These are phyloP conservation scores for Sphaerulina populicola DNA, from an alignment of 2,329 filamentous ascomycete genomes.

Conservation along the genomic window DNA sequence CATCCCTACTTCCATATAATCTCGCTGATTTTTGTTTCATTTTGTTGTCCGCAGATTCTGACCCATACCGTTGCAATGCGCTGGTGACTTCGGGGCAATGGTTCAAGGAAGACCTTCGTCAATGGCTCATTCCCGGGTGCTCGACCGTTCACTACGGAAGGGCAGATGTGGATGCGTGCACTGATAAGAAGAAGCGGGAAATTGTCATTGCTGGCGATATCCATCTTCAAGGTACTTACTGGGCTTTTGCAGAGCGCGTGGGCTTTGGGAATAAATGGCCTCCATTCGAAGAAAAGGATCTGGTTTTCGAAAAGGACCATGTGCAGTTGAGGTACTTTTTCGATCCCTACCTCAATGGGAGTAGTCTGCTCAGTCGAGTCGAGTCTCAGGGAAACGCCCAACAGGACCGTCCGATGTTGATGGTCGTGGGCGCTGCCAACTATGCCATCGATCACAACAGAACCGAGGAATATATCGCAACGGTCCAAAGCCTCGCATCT, in stretches of 20 bases:
- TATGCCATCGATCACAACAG: slow-evolving; percentile 47
- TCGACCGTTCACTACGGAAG: slow-evolving; percentile 49
- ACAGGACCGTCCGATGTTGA: slow-evolving; percentile 34
- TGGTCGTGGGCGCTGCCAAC: slow-evolving; percentile 49
- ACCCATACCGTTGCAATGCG: slow-evolving; percentile 48
- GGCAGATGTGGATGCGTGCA: slow-evolving; percentile 47
- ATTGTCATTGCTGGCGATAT: slow-evolving; percentile 55
- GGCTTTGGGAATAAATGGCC: slow-evolving; percentile 35
- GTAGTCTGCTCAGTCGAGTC: slow-evolving; percentile 38
- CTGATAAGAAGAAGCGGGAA: slow-evolving; percentile 37
- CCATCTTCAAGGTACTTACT: slow-evolving; percentile 53
- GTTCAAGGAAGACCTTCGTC: slow-evolving; percentile 23
- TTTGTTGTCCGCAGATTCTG: slow-evolving; percentile 20
- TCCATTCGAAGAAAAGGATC: slow-evolving; percentile 35
- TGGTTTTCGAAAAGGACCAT: slow-evolving; percentile 38
- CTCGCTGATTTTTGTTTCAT: not conserved
- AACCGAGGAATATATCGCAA: slow-evolving; percentile 40
- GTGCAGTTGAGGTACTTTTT: slow-evolving; percentile 50
- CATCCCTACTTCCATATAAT: not conserved
- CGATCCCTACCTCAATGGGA: slow-evolving; percentile 55
- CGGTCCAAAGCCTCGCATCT: slow-evolving; percentile 40
- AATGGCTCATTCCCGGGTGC: slow-evolving; percentile 54
- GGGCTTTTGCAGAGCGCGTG: slow-evolving; percentile 51
- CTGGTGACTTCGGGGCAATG: slow-evolving; percentile 48
- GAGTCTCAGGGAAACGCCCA: slow-evolving; percentile 30